Evolutionary conservation across 257 asterid genomes (phyloP).

Genomic region (Rehmannia glutinosa): DNA sequence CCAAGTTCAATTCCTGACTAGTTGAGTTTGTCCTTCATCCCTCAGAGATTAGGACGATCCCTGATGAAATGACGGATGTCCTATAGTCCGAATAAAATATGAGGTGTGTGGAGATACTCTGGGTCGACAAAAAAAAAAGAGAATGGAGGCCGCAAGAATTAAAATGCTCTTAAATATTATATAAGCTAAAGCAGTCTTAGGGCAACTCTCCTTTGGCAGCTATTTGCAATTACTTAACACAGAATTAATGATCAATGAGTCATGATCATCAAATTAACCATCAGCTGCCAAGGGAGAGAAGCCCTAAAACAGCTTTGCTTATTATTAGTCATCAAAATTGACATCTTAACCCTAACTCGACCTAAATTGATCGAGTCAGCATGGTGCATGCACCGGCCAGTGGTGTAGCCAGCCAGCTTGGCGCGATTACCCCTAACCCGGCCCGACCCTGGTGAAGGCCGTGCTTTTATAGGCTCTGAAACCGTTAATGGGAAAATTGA

Average conservation of each 20-base stretch:
- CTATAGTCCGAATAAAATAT: too few relatives aligned
- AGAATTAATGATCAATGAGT: not conserved
- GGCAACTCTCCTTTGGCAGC: constrained; percentile 54
- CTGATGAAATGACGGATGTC: too few relatives aligned
- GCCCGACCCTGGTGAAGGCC: not conserved
- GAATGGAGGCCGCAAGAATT: not conserved
- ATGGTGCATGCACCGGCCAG: too few relatives aligned
- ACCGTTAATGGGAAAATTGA: not conserved
- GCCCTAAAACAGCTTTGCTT: constrained; percentile 31
- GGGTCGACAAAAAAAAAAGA: too few relatives aligned
- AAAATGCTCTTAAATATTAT: not conserved
- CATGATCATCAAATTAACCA: not conserved
- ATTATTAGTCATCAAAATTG: not conserved
- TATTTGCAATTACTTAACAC: not conserved
- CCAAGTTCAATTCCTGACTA: too few relatives aligned
- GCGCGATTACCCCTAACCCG: too few relatives aligned
- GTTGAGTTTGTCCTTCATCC: too few relatives aligned
- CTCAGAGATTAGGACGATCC: too few relatives aligned
- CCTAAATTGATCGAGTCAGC: too few relatives aligned
- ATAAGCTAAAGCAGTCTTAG: constrained; percentile 35
- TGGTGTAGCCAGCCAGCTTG: too few relatives aligned
- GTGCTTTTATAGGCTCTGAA: not conserved
- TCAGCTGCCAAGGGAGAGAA: constrained; percentile 36
- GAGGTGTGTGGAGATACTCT: too few relatives aligned
- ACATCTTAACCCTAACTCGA: too few relatives aligned